A percentile compares a stretch with the other conserved stretches of the same genome.
phyloP scores from a whole-genome alignment of 257 asterid species.

The Catharanthus roseus region DNA sequence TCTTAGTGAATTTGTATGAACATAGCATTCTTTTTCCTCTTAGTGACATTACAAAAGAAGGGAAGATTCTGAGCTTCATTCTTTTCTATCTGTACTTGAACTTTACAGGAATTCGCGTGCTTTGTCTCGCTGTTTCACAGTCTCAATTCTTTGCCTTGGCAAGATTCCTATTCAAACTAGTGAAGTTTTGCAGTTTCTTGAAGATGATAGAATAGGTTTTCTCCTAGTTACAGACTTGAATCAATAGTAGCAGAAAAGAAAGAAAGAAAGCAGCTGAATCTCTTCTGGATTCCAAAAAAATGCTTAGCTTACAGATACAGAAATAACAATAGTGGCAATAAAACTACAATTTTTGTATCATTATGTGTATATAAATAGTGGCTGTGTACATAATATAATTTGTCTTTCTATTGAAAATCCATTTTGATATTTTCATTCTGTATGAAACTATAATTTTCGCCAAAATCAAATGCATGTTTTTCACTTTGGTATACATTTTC shows the following conservation, averaged over 20 bases:
- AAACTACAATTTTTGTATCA: background rate
- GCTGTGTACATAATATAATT: background rate
- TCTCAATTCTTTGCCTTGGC: background rate
- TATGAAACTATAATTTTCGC: too few species aligned
- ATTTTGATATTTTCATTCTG: background rate
- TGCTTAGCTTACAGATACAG: slow-evolving; percentile 1
- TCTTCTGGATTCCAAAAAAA: background rate
- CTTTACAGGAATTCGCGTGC: slow-evolving; percentile 4
- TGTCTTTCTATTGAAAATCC: background rate
- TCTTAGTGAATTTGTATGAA: background rate
- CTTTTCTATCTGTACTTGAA: background rate
- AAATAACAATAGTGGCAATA: background rate
- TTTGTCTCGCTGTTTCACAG: background rate
- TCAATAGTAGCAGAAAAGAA: background rate
- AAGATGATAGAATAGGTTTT: background rate
- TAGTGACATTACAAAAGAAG: background rate
- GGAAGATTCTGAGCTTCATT: background rate
- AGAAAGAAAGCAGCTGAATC: background rate
- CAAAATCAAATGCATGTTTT: too few species aligned
- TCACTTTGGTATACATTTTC: too few species aligned
- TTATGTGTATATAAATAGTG: background rate
- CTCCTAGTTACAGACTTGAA: background rate
- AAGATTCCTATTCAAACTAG: background rate
- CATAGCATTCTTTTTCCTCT: background rate
- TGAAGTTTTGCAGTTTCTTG: background rate